Conservation (phyloP, 441 rosid species). For the Pelargonium citronellum region DNA sequence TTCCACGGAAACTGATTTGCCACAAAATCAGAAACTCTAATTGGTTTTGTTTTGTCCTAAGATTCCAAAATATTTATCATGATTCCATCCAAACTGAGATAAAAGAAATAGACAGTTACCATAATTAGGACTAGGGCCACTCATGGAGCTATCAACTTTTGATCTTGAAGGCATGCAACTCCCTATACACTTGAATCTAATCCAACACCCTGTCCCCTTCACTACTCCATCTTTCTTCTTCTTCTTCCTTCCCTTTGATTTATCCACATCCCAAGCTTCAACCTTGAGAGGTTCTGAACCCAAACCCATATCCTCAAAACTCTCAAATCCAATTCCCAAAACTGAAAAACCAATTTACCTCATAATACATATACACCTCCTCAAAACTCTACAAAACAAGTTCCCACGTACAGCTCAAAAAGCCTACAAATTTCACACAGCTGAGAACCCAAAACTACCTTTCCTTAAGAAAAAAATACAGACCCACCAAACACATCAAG, state of each 20-base stretch:
- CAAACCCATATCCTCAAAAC: slow-evolving; percentile 40
- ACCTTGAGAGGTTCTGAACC: slow-evolving; percentile 43
- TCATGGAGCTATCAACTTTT: slow-evolving; percentile 76
- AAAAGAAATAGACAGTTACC: slow-evolving; percentile 34
- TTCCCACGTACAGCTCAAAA: neutral
- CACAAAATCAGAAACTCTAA: neutral
- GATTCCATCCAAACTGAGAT: neutral
- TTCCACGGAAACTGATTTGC: too few species aligned
- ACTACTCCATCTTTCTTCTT: slow-evolving; percentile 36
- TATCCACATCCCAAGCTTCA: slow-evolving; percentile 35
- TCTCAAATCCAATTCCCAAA: slow-evolving; percentile 23
- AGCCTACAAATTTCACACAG: too few species aligned
- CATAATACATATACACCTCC: slow-evolving; percentile 13
- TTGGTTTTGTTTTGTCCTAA: neutral
- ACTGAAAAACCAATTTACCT: slow-evolving; percentile 11
- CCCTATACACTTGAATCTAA: slow-evolving; percentile 47
- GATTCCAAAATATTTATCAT: slow-evolving; percentile 7
- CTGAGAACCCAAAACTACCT: neutral
- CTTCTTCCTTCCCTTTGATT: slow-evolving; percentile 33
- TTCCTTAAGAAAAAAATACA: neutral
- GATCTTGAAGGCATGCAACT: slow-evolving; percentile 91
- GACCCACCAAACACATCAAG: slow-evolving; percentile 14
- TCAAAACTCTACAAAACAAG: neutral
- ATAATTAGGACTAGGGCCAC: slow-evolving; percentile 51
- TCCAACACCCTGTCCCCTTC: slow-evolving; percentile 63